Conservation (phyloP, 345 rosid genomes). For the Gossypioides kirkii region DNA sequence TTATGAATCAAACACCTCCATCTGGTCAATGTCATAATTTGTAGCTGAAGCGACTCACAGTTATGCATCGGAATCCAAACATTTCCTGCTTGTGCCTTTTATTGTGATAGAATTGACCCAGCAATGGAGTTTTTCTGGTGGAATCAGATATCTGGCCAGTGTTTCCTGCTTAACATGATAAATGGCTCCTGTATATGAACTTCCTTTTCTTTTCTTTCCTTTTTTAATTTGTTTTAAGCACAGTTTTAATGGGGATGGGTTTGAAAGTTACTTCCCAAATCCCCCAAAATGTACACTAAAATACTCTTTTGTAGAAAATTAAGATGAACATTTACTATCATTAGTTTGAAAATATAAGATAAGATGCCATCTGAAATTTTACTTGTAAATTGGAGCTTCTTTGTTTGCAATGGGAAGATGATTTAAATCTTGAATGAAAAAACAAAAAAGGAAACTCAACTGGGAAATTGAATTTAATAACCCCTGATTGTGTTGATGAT, state of each 20-base stretch:
- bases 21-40: neutral
- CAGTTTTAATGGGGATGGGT: slow-evolving; percentile 4
- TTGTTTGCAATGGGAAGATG: slow-evolving; percentile 1
- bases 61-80: slow-evolving; percentile 1
- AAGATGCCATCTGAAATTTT: neutral
- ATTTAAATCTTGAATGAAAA: neutral
- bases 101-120: neutral
- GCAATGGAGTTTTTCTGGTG: neutral
- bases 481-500: slow-evolving; percentile 67
- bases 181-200: slow-evolving; percentile 10
- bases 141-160: neutral
- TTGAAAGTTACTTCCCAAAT: neutral
- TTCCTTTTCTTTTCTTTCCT: neutral
- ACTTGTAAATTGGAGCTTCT: slow-evolving; percentile 9
- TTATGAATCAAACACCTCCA: slow-evolving; percentile 13
- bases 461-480: slow-evolving; percentile 16
- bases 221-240: neutral
- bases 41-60: neutral
- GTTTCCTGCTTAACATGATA: slow-evolving; percentile 1
- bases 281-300: slow-evolving; percentile 1
- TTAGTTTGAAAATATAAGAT: neutral
- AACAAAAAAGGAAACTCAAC: neutral
- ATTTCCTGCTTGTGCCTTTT: neutral
- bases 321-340: neutral
- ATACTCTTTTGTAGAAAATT: neutral